Evolutionary conservation across 495 filamentous ascomycete species (phyloP), one percentile per base, ranked within the genome.

Genomic region (Xylaria curta): DNA sequence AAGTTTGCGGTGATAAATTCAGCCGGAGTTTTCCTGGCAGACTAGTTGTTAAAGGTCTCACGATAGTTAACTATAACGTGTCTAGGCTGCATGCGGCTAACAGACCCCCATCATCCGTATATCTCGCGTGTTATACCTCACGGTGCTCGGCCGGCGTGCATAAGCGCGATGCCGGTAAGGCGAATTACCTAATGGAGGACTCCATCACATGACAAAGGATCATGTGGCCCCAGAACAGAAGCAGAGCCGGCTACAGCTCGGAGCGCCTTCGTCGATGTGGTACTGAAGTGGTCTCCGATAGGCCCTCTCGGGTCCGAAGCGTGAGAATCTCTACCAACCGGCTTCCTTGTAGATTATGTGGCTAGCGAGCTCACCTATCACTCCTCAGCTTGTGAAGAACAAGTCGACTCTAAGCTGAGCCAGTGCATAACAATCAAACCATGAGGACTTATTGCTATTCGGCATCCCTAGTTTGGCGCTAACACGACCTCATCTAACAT

Each of bases 141-240:
- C 12, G 51, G 51, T 56, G 3, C 28, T 10, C 24, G 24, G 51
- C 24, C 24, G 24, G 21, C 28, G 51, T 56, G 51, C 21, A 65
- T 65, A 47, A 47, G 42, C 42, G 40, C 61, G 26, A 64, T 47
- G 36, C 26, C 60, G 36, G 60, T 28, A 26, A 65, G 19, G 21
- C 24, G 10, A 38, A 24, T 53, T 12, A 19, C 7, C 63, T 42
- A 65, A 65, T 65, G 10, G 44, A 46, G 21, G 38, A 44, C 38
- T 15, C n/a, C 21, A 24, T 33, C 61, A 47, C 33, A 47, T 33
- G 42, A 42, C 31, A 60, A 10, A 60, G 15, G 33, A 38, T 38
- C 53, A 31, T 54, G 8, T 56, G 53, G 24, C 53, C 31, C 33
- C 21, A 7, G 33, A 38, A 10, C 58, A 31, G 58, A 21, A 36